Evolutionary conservation across 1,139 yeast genomes (phyloP), one percentile per base, ranked within the genome.

Genomic region (Protomyces inouyei): DNA sequence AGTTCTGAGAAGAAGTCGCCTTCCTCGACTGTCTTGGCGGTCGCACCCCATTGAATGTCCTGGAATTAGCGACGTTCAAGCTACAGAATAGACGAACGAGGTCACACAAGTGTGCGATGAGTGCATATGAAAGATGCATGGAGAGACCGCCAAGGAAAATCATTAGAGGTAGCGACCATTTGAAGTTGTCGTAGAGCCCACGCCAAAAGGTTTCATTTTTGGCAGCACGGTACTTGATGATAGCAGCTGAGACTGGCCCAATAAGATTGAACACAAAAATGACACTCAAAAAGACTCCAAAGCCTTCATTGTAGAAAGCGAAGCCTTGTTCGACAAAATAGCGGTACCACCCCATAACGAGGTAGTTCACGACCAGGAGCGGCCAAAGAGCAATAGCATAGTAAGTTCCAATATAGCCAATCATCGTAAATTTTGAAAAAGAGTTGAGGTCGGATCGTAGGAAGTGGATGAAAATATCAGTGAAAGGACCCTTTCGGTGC

Each of bases 31-130:
- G 66, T 68, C 45, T 66, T 66, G 10, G 67, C 69, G 10, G 69
- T 67, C 4, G 68, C 67, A 10, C 69, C 68, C 69, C 68, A 67
- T 37, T 65, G 67, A 67, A 67, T 65, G 60, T 65, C 65, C 52
- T 60, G 36, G 12, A 21, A 53, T 56, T 37, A 45, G 53, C 32
- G 12, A n/a, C 14, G 46, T 12, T n/a, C n/a, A 6, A 10, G 8
- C 18, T 12, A 1, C 14, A 16, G 18, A 6, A 12, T 9, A 8
- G 18, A 53, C 64, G 5, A 37, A 60, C 64, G 23, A 67, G 54
- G 9, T 64, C 64, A 38, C 67, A 59, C 66, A 67, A 54, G 56
- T 66, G 69, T 21, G 67, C 65, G 10, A 66, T 40, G 9, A 67
- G 25, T 10, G 69, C 69, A 10, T 61, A 53, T 25, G 64, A 64